These are phyloP conservation scores for Davidsoniella eucalypti DNA, from an alignment of 2,329 filamentous ascomycete genomes.

Conservation along the genomic window DNA sequence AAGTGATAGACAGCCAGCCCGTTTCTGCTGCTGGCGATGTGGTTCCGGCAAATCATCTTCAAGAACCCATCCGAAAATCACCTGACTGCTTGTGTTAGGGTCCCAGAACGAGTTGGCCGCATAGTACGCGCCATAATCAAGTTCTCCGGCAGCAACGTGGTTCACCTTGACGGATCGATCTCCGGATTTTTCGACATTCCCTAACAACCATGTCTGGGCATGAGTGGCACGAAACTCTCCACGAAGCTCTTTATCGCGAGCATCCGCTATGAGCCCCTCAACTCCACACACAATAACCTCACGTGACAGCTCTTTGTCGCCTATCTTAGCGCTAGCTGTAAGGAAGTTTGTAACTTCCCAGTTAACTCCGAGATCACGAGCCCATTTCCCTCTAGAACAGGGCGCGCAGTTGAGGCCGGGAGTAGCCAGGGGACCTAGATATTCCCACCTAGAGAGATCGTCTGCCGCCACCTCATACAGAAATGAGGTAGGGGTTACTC, in stretches of 20 bases:
- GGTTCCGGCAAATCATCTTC: neutral
- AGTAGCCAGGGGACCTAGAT: neutral
- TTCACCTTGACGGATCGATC: neutral
- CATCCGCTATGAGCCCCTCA: neutral
- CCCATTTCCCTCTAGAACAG: neutral
- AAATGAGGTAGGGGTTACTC: neutral
- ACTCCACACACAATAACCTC: neutral
- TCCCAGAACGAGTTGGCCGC: neutral
- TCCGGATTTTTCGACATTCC: neutral
- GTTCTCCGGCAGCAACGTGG: neutral
- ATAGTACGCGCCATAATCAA: constrained; percentile 1
- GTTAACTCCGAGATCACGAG: neutral
- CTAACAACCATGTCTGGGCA: neutral
- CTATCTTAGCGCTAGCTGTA: neutral
- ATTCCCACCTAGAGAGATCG: neutral
- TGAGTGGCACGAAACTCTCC: constrained; percentile 3
- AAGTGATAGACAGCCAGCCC: neutral
- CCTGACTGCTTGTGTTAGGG: neutral
- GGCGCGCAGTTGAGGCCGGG: neutral
- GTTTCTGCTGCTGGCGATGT: neutral
- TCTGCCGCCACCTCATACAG: neutral
- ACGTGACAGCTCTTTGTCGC: neutral
- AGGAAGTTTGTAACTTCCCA: constrained; percentile 6
- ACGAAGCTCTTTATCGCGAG: neutral
- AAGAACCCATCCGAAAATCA: neutral